Base-by-base conservation (phyloP, 805 yeast genomes). In the Candida boidinii region DNA sequence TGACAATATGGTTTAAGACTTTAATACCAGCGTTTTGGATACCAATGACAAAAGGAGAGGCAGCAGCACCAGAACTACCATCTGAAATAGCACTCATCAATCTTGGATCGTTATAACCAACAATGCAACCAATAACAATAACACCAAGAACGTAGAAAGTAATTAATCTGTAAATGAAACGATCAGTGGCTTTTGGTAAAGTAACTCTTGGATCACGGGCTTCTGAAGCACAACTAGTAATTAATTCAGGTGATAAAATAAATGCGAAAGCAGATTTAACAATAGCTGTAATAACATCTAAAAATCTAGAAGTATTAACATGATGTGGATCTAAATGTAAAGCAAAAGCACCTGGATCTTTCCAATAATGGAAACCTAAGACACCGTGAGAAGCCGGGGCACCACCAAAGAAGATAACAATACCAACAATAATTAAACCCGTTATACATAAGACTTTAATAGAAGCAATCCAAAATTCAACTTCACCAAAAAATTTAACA, bases 331-430 rank as follows among this genome's bases (percentile, higher is more conserved):
- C 60, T 31, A 66, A 44, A 41, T 70, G 68, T 28, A 52, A 53
- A 42, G 70, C 58, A 43, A 78, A 79, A 3, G 61, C 54, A 40
- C 65, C 70, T 10, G 54, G 55, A 28, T 43, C 33, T n/a, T 51
- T 59, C 86, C 86, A 79, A 56, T 65, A 78, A 41, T 78, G 73
- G 66, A 78, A 78, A 6, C 86, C 86, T 22, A 71, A 54, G 38
- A 79, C 65, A 33, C 72, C 76, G 32, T 66, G 66, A 17, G 49
- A 45, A 17, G 17, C 22, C 7, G 83, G 82, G 24, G 73, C 79
- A 42, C 81, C 83, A 34, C 82, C 84, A 48, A 74, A 69, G 35
- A 73, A 71, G 39, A 76, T 70, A 16, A 71, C 66, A 46, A 71
- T 54, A 38, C 76, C 70, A 26, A 68, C 54, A 26, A 77, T 52